Evolutionary conservation across 176 grass and related monocot species (phyloP).

Genomic region (Coix lacrymajobi): DNA sequence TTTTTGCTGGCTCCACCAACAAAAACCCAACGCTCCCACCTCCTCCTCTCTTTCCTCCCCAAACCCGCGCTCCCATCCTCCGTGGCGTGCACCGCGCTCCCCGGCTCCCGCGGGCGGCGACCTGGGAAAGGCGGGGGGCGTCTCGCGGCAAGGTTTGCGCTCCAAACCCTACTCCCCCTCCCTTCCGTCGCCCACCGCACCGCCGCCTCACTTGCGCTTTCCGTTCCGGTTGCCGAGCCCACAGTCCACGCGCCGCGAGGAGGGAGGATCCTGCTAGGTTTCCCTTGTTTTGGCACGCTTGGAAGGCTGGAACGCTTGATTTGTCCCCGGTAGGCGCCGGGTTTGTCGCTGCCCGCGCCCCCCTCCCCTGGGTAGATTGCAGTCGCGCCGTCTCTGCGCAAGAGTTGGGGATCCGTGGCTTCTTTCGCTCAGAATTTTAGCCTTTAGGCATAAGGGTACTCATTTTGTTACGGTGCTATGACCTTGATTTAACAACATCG

Average conservation of each 20-base stretch:
- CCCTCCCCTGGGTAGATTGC: background rate
- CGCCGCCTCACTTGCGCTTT: background rate
- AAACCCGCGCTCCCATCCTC: background rate
- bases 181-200: background rate
- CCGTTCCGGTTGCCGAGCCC: background rate
- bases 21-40: background rate
- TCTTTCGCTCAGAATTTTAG: background rate
- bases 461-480: background rate
- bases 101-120: background rate
- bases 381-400: background rate
- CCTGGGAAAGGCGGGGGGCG: background rate
- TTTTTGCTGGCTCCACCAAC: constrained; percentile 17
- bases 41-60: background rate
- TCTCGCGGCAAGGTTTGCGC: constrained; percentile 27
- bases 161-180: constrained; percentile 4
- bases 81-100: background rate
- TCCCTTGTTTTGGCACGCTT: background rate
- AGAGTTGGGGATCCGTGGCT: background rate
- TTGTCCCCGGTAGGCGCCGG: background rate
- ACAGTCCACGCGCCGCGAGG: background rate
- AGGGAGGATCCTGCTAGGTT: background rate
- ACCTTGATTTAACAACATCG: background rate
- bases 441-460: background rate
- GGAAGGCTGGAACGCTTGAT: background rate
- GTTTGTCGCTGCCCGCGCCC: background rate